Conservation (phyloP, 164 flowering plant genomes). For the Magnolia officinalis region DNA sequence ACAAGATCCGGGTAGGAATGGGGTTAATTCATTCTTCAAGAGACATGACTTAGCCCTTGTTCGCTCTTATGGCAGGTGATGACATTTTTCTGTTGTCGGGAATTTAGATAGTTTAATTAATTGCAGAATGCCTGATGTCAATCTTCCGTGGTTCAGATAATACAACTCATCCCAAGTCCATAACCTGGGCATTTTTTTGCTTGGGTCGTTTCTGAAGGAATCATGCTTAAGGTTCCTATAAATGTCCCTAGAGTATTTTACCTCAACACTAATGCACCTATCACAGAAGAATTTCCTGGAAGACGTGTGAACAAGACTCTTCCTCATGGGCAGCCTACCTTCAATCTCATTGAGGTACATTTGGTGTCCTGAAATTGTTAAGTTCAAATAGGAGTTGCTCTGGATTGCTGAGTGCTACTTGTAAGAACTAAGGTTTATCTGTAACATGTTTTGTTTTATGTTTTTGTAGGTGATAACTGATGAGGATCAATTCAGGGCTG, state of each 20-base stretch:
- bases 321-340: constrained; percentile 77
- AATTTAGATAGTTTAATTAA: constrained; percentile 14
- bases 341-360: constrained; percentile 79
- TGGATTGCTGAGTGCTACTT: background rate
- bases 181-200: constrained; percentile 70
- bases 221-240: constrained; percentile 82
- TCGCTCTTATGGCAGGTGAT: constrained; percentile 87
- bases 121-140: constrained; percentile 7
- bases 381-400: background rate
- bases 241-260: constrained; percentile 82
- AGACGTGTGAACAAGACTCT: constrained; percentile 77
- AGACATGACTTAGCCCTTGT: constrained; percentile 62
- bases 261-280: constrained; percentile 79
- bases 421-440: too few species aligned
- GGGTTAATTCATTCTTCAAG: constrained; percentile 74
- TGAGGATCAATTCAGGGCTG: constrained; percentile 73
- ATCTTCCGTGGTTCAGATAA: constrained; percentile 46
- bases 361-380: background rate
- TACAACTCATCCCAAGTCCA: constrained; percentile 73
- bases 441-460: background rate
- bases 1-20: constrained; percentile 37
- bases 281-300: constrained; percentile 88
- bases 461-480: constrained; percentile 62
- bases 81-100: background rate
- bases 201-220: constrained; percentile 85